Conservation (phyloP, 768 basidiomycete genomes). For the Naganishia vishniacii region DNA sequence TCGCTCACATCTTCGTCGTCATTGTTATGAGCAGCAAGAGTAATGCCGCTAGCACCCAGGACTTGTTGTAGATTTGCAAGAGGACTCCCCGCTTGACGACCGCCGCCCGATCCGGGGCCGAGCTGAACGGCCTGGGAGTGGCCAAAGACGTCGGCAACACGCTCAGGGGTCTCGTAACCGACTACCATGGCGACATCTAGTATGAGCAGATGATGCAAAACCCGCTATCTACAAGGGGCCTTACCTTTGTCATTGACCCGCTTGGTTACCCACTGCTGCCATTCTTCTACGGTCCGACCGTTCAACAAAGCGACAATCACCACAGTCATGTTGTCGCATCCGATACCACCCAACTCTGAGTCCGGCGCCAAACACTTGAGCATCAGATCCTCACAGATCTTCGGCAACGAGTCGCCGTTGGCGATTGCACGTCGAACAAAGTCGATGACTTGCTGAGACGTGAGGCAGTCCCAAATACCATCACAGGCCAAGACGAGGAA, state of each 20-base stretch:
- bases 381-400: conserved; percentile 84
- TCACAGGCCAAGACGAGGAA: conserved; percentile 96
- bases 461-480: conserved; percentile 99
- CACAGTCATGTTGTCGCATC: conserved; percentile 99
- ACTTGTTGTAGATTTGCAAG: conserved; percentile 57
- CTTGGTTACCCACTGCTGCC: conserved; percentile 82
- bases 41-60: conserved; percentile 61
- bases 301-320: conserved; percentile 81
- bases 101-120: conserved; percentile 22
- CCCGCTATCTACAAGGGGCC: too few relatives aligned
- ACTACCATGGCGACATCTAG: conserved; percentile 41
- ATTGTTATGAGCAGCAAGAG: conserved; percentile 58
- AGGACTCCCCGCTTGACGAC: conserved; percentile 49
- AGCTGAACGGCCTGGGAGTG: conserved; percentile 22
- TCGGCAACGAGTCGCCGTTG: conserved; percentile 67
- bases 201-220: background rate
- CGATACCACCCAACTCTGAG: conserved; percentile 84
- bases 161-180: conserved; percentile 71
- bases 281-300: conserved; percentile 81
- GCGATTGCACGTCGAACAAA: conserved; percentile 76
- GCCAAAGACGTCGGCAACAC: conserved; percentile 62
- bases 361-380: conserved; percentile 91
- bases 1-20: conserved; percentile 51
- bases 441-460: conserved; percentile 86
- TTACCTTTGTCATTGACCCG: conserved; percentile 62